Evolutionary conservation across 139 green algal genomes (phyloP), one percentile per base, ranked within the genome.

Genomic region (Coelastrella sp.): DNA sequence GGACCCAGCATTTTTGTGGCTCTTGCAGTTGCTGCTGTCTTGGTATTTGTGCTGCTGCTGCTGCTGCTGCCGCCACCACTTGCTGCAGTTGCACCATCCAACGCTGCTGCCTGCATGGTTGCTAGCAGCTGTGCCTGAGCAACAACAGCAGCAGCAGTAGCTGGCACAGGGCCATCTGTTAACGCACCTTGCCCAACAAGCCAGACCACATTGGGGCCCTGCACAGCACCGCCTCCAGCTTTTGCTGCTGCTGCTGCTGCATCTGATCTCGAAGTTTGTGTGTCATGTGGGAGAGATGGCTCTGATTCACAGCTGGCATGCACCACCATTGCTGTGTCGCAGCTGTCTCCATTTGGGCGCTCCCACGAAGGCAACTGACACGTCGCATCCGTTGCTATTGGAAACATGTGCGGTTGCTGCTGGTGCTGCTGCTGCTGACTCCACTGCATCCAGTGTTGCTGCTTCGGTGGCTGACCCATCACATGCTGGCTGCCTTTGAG

Each of bases 31-130:
- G 58, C 58, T 73, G 80, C 59, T 47, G 57, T n/a, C 8, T 58
- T 60, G 80, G 58, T 86, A 60, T 14, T 60, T 20, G 7, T 80
- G 74, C n/a, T 80, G 23, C 65, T 79, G 65, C 64, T 19, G 14
- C 32, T 54, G 65, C 57, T 78, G 82, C 82, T 64, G 59, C n/a
- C 10, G 59, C 80, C 65, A 8, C 58, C 58, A 64, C n/a, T 20
- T 5, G 59, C 11, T 5, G 22, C 60, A 19, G 32, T 47, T 47
- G 32, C 32, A 47, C 32, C 32, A 47, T 32, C 81, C 64, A 64
- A 23, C 47, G 68, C 83, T 81, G 83, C 83, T 57, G 83, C 83
- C 20, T 68, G 66, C 83, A 87, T 80, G 83, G 47, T 22, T 17
- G 82, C 80, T 4, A 79, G 32, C 82, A 79, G 64, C 65, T 79